Percentiles rank a stretch among this genome's conserved stretches.
These are phyloP conservation scores for Mercurialis annua DNA, from an alignment of 345 rosid genomes.

Conservation along the genomic window DNA sequence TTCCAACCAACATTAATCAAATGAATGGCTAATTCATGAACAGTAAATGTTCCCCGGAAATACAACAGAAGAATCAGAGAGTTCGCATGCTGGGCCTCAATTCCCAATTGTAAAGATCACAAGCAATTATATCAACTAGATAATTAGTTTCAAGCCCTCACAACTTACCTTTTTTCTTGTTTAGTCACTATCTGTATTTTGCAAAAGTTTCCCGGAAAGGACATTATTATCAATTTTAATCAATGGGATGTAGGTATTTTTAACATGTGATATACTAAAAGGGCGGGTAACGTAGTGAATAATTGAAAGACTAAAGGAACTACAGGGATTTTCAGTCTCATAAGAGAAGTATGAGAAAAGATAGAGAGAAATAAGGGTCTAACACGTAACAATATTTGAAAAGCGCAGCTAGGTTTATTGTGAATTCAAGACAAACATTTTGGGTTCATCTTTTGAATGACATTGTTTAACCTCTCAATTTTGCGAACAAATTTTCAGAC, in stretches of 20 bases:
- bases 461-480: neutral
- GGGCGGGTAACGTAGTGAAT: neutral
- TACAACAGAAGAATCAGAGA: neutral
- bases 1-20: neutral
- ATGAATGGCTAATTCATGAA: neutral
- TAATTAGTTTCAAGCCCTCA: neutral
- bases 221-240: neutral
- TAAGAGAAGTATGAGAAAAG: neutral
- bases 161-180: neutral
- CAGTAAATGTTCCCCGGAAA: neutral
- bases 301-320: neutral
- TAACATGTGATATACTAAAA: neutral
- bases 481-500: neutral
- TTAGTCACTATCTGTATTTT: neutral
- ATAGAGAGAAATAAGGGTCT: neutral
- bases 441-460: slow-evolving; percentile 7
- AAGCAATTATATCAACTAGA: neutral
- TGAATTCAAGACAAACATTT: neutral
- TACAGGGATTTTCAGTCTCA: neutral
- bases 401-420: neutral
- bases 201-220: neutral
- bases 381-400: neutral
- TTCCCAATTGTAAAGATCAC: neutral
- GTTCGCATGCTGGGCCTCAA: neutral
- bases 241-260: neutral